Conservation (phyloP, 306 rosid species). For the Cucurbita pepo region DNA sequence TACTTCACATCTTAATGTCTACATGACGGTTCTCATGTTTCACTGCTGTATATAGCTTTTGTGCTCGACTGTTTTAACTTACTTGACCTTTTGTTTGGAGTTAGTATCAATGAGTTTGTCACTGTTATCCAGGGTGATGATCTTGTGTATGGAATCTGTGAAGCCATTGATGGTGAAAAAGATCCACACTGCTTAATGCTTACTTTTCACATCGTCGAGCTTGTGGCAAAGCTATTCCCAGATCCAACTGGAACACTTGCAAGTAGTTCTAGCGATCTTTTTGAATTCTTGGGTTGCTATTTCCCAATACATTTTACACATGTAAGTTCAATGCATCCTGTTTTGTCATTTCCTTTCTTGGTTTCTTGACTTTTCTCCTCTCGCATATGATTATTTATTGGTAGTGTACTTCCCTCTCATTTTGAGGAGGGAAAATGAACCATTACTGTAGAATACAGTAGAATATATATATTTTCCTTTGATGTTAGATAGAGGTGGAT, state of each 20-base stretch:
- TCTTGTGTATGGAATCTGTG: slow-evolving; percentile 65
- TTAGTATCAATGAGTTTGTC: slow-evolving; percentile 7
- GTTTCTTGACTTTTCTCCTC: slow-evolving; percentile 5
- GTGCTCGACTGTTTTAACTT: background rate
- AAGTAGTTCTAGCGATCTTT: slow-evolving; percentile 44
- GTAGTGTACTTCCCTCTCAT: background rate
- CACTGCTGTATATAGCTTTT: background rate
- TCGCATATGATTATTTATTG: background rate
- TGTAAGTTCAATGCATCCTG: slow-evolving; percentile 35
- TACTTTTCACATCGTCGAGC: slow-evolving; percentile 50
- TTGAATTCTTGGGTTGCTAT: slow-evolving; percentile 66
- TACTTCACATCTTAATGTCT: background rate
- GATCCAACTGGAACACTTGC: slow-evolving; percentile 61
- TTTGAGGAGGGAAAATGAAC: background rate
- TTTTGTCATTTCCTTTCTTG: slow-evolving; percentile 3
- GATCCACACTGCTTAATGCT: slow-evolving; percentile 83
- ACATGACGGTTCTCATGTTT: background rate
- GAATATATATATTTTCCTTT: background rate
- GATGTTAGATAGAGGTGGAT: background rate
- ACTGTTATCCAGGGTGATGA: slow-evolving; percentile 53
- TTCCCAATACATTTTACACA: slow-evolving; percentile 97
- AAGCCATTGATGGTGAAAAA: slow-evolving; percentile 73
- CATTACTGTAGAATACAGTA: background rate
- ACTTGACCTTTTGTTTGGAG: background rate
- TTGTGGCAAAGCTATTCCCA: slow-evolving; percentile 47